Conservation (phyloP, 345 rosid species). For the Raphanus raphanistrum region DNA sequence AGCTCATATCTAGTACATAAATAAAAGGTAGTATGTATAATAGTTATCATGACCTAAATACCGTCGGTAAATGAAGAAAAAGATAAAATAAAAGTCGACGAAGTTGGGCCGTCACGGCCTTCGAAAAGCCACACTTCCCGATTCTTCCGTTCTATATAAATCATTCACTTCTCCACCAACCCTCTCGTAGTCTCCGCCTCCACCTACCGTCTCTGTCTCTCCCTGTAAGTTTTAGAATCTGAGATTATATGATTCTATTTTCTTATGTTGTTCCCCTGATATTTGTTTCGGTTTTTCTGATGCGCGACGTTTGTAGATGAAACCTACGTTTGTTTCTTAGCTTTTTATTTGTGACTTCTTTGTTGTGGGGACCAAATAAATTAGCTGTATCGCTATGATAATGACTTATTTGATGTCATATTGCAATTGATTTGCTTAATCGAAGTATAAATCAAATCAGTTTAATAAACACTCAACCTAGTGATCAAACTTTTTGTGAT, state of each 20-base stretch:
- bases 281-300: neutral
- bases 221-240: conserved; percentile 1
- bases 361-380: conserved; percentile 13
- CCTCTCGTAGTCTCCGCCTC: conserved; percentile 14
- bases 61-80: neutral
- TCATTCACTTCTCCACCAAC: conserved; percentile 5
- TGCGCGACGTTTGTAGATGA: neutral
- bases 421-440: neutral
- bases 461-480: neutral
- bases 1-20: too few species aligned
- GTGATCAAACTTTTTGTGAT: neutral
- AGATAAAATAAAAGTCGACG: neutral
- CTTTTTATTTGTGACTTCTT: neutral
- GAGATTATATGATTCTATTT: neutral
- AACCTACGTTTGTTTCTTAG: neutral
- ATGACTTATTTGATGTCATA: neutral
- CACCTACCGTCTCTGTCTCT: neutral
- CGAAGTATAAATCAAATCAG: neutral
- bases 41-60: too few species aligned
- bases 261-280: neutral
- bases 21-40: too few species aligned
- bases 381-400: too few species aligned
- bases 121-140: neutral
- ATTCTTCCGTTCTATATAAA: neutral
- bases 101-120: conserved; percentile 17